Evolutionary conservation across 306 rosid genomes (phyloP).

Genomic region (Prosopis cineraria): DNA sequence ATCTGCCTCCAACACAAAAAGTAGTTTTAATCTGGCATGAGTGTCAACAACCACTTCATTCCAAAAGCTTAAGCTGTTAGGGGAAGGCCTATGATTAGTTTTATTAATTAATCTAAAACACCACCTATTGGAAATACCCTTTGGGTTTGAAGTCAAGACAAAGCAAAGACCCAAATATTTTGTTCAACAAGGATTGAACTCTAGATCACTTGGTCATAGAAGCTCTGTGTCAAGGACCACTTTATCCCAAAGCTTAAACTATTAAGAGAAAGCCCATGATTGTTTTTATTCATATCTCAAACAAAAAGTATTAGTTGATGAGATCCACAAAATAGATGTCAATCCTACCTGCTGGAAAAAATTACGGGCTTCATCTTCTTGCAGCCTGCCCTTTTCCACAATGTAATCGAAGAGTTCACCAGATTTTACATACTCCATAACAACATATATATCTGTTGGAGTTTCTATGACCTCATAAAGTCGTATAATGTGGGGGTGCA

Average conservation of each 20-base stretch:
- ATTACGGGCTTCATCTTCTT: slow-evolving; percentile 94
- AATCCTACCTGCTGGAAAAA: slow-evolving; percentile 87
- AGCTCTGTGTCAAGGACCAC: not conserved
- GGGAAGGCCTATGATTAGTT: not conserved
- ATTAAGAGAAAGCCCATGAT: not conserved
- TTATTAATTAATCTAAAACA: not conserved
- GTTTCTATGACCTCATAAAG: slow-evolving; percentile 93
- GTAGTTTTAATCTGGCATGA: slow-evolving; percentile 7
- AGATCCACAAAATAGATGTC: slow-evolving; percentile 20
- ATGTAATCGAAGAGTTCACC: slow-evolving; percentile 96
- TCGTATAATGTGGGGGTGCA: slow-evolving; percentile 94
- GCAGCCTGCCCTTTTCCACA: slow-evolving; percentile 90
- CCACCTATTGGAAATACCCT: not conserved
- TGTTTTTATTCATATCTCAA: not conserved
- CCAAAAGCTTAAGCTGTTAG: not conserved
- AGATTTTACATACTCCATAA: slow-evolving; percentile 84
- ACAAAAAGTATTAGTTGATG: slow-evolving; percentile 10
- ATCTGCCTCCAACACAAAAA: slow-evolving; percentile 56
- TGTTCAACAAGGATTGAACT: not conserved
- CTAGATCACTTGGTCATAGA: slow-evolving; percentile 1
- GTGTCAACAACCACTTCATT: not conserved
- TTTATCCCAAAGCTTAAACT: not conserved
- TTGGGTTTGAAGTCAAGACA: not conserved
- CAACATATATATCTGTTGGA: slow-evolving; percentile 76
- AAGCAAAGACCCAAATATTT: not conserved